Evolutionary conservation across 2,329 filamentous ascomycete species (phyloP).

Genomic region (Sordariomycetes sp.): DNA sequence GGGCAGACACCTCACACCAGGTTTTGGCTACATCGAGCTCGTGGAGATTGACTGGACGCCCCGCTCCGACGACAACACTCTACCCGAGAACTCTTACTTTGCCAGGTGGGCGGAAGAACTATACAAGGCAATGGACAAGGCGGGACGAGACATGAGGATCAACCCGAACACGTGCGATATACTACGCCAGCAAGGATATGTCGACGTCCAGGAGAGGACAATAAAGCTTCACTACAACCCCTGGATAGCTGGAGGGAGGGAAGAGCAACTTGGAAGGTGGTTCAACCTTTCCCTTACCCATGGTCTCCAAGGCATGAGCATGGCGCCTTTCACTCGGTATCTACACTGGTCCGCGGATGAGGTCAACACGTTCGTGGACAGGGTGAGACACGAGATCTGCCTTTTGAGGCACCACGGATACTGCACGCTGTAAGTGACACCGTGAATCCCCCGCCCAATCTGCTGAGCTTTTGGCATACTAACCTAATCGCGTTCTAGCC

Average conservation of each 20-base stretch:
- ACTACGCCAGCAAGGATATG: constrained; percentile 62
- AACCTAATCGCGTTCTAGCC: constrained; percentile 10
- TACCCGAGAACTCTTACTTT: constrained; percentile 43
- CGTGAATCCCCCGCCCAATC: background rate
- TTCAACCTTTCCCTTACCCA: constrained; percentile 69
- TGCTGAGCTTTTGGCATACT: background rate
- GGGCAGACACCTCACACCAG: constrained; percentile 60
- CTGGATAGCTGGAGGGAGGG: constrained; percentile 52
- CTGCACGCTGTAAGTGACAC: constrained; percentile 56
- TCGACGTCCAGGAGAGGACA: constrained; percentile 59
- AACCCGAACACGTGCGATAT: constrained; percentile 38
- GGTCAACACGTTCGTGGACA: constrained; percentile 46
- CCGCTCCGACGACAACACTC: constrained; percentile 52
- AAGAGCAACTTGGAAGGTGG: constrained; percentile 63
- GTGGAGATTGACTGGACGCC: constrained; percentile 79
- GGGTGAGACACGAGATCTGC: constrained; percentile 56
- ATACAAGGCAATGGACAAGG: constrained; percentile 51
- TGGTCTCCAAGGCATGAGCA: constrained; percentile 58
- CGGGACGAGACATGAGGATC: constrained; percentile 52
- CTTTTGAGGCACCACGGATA: constrained; percentile 57
- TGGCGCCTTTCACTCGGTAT: constrained; percentile 54
- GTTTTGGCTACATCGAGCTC: constrained; percentile 67
- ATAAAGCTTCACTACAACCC: constrained; percentile 61
- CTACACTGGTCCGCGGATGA: constrained; percentile 36
- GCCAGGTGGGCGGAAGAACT: constrained; percentile 58